These are phyloP conservation scores for Trichoderma sp. DNA, from an alignment of 2,329 filamentous ascomycete genomes.

Conservation along the genomic window DNA sequence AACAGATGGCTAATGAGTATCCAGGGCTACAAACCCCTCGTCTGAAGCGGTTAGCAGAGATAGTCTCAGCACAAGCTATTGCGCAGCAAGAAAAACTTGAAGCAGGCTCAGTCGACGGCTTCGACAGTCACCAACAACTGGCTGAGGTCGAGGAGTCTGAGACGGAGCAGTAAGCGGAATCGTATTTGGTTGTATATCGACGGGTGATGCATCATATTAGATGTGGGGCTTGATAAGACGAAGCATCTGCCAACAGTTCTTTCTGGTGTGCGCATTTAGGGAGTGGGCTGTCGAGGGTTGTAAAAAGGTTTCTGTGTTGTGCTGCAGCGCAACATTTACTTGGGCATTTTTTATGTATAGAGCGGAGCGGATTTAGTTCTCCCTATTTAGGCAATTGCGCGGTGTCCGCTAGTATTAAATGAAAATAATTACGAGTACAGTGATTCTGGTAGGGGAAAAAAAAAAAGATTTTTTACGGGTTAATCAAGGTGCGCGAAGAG, in stretches of 20 bases:
- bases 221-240: not conserved
- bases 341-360: constrained; percentile 19
- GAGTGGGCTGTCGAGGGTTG: constrained; percentile 12
- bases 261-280: constrained; percentile 3
- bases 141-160: constrained; percentile 51
- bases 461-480: not conserved
- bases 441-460: not conserved
- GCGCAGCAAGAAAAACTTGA: constrained; percentile 89
- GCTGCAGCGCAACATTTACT: constrained; percentile 12
- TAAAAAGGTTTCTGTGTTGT: constrained; percentile 7
- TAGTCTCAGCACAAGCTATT: constrained; percentile 93
- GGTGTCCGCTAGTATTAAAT: constrained; percentile 18
- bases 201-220: constrained; percentile 20
- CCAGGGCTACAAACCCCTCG: constrained; percentile 92
- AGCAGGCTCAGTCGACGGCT: constrained; percentile 44
- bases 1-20: constrained; percentile 18
- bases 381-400: constrained; percentile 22
- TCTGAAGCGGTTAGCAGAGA: constrained; percentile 94
- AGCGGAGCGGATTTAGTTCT: constrained; percentile 24
- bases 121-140: constrained; percentile 51
- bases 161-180: constrained; percentile 18
- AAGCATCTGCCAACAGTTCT: not conserved
- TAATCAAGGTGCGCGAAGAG: not conserved
- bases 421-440: constrained; percentile 7
- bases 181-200: constrained; percentile 13